These are phyloP conservation scores for Saccharomycopsis sp. DNA, from an alignment of 805 yeast species.

Conservation along the genomic window DNA sequence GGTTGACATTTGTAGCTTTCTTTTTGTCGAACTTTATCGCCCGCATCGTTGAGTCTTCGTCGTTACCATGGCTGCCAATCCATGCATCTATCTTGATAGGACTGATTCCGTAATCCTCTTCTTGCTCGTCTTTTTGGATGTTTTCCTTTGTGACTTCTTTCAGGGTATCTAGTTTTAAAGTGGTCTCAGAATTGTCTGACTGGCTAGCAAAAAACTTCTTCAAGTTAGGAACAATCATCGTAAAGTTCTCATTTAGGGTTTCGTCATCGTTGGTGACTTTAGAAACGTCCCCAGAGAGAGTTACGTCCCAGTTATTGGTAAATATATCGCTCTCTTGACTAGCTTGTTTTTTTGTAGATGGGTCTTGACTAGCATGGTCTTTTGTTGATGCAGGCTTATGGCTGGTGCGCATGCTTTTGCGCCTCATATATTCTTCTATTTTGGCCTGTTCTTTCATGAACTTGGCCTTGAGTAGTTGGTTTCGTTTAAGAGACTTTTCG, in stretches of 20 bases:
- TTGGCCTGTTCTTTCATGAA: background rate
- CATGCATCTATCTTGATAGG: constrained; percentile 14
- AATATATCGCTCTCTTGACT: constrained; percentile 2
- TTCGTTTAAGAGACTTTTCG: background rate
- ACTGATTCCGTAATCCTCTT: constrained; percentile 11
- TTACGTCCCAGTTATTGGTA: constrained; percentile 12
- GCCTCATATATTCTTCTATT: background rate
- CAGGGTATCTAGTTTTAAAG: background rate
- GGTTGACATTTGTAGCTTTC: background rate
- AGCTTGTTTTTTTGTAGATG: too few relatives aligned
- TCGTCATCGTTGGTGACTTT: background rate
- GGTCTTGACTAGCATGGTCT: background rate
- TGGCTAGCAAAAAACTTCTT: background rate
- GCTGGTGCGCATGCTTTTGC: background rate
- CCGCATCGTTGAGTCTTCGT: constrained; percentile 1
- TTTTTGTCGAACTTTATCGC: background rate
- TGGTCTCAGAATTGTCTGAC: background rate
- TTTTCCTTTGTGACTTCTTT: background rate
- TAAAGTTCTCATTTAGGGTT: background rate
- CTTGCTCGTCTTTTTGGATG: background rate
- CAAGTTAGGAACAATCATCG: background rate
- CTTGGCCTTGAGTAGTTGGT: background rate
- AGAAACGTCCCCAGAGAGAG: constrained; percentile 1
- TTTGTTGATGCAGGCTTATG: too few relatives aligned
- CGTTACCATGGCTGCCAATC: background rate